Conservation (phyloP, 495 filamentous ascomycete species). For the Neurospora tetrasperma region DNA sequence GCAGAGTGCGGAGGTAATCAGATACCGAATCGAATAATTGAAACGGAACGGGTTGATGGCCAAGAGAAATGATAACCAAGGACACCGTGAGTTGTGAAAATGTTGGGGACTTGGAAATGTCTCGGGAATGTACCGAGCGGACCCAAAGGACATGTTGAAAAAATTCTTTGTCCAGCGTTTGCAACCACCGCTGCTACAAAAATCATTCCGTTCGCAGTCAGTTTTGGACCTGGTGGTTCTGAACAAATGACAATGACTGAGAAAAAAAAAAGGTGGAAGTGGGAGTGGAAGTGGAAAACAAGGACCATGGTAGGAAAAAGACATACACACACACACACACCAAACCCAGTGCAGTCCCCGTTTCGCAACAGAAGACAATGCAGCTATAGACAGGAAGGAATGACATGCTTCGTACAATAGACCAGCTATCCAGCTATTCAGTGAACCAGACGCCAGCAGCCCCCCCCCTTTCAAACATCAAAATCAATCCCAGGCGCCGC, state of each 20-base stretch:
- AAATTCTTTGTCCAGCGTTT: constrained; percentile 29
- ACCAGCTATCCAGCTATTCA: background rate
- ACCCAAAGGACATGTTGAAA: constrained; percentile 7
- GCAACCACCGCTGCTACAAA: constrained; percentile 7
- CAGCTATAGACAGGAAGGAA: no score
- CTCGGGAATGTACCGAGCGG: constrained; percentile 32
- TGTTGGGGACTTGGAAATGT: constrained; percentile 14
- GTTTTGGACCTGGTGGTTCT: background rate
- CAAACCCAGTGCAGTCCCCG: background rate
- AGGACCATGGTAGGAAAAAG: background rate
- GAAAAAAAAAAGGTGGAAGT: no score
- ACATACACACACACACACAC: background rate
- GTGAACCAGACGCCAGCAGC: background rate
- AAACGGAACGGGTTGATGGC: background rate
- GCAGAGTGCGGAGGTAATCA: background rate
- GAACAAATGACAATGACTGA: background rate
- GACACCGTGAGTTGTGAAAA: background rate
- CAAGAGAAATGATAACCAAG: background rate
- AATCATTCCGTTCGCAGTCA: constrained; percentile 21
- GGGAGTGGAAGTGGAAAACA: background rate
- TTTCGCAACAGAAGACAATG: background rate
- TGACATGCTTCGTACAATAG: background rate
- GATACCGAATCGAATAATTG: background rate
- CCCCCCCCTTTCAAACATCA: background rate
- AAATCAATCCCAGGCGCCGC: no score